These are phyloP conservation scores for Tagetes erecta DNA, from an alignment of 129 eudicot genomes.

Conservation along the genomic window DNA sequence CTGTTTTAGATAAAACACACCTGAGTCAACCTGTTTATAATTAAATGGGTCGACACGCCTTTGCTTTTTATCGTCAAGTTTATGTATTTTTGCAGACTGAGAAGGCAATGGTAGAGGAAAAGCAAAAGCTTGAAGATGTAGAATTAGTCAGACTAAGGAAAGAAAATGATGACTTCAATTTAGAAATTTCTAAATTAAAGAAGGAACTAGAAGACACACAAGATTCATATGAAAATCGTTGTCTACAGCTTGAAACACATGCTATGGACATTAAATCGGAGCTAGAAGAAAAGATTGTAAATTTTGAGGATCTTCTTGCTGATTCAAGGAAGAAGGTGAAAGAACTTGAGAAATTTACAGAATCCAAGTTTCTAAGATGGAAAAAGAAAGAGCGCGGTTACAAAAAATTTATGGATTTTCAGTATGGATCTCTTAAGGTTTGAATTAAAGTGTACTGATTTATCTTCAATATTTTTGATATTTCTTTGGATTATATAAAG, in stretches of 20 bases:
- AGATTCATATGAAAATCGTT: slow-evolving; percentile 43
- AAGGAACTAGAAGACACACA: slow-evolving; percentile 44
- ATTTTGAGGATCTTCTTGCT: slow-evolving; percentile 53
- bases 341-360: slow-evolving; percentile 60
- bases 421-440: slow-evolving; percentile 61
- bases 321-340: slow-evolving; percentile 65
- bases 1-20: not conserved
- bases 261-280: slow-evolving; percentile 48
- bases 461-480: not conserved
- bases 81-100: slow-evolving; percentile 45
- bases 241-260: slow-evolving; percentile 45
- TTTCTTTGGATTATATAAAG: not conserved
- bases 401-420: slow-evolving; percentile 62
- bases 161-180: slow-evolving; percentile 46
- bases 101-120: slow-evolving; percentile 62
- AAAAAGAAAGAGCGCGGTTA: slow-evolving; percentile 64
- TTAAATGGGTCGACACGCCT: not conserved
- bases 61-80: not conserved
- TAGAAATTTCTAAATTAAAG: slow-evolving; percentile 42
- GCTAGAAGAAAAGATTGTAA: slow-evolving; percentile 51
- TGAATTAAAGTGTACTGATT: not conserved
- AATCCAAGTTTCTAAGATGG: slow-evolving; percentile 60
- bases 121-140: slow-evolving; percentile 54
- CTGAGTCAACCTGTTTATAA: not conserved
- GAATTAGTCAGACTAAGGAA: slow-evolving; percentile 47